Base-by-base conservation (phyloP, 1,284 basidiomycete genomes). In the Lentinus polychrous region DNA sequence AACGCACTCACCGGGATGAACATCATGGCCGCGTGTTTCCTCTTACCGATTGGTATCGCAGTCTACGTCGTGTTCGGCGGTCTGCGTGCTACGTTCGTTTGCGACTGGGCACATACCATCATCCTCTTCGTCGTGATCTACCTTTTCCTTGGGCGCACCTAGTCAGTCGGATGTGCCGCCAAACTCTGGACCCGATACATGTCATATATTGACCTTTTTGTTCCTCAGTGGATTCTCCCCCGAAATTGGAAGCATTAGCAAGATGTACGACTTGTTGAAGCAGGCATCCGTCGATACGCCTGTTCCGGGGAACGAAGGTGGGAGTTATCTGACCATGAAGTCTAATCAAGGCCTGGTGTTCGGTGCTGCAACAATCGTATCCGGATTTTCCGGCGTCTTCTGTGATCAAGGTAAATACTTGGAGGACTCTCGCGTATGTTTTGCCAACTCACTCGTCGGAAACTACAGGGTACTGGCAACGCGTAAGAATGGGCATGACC, bases 1-100 rank as follows among this genome's bases (percentile, higher is more conserved):
- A 82, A 79, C 6, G 79, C 79, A 46, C 67, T 95, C 39, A 93
- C 91, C 0, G 88, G 87, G 0, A 90, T 91, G 83, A 79, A 73
- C 60, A 86, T 83, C n/a, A 73, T 86, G 49, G 89, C 88, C 2
- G 85, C 86, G 1, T 86, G 83, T 60, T 91, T 91, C 71, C 71
- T 92, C 20, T 81, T 88, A 11, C 84, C 83, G 1, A 60, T 73
- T 12, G 69, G 71, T 4, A 70, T 76, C 48, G 68, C 68, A 4
- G 60, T 69, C 32, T 73, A 73, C 46, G 72, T 74, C 36, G 66
- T 74, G 27, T 66, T 75, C 55, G 76, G 76, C 4, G 77, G 76
- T 12, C 66, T 81, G 10, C 70, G 77, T 2, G 73, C 74, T 2
- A 78, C 76, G 0, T 75, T 81, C 48, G 65, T 80, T 8, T 76